Conservation (phyloP, 768 basidiomycete species). For the Royoungia palumana region DNA sequence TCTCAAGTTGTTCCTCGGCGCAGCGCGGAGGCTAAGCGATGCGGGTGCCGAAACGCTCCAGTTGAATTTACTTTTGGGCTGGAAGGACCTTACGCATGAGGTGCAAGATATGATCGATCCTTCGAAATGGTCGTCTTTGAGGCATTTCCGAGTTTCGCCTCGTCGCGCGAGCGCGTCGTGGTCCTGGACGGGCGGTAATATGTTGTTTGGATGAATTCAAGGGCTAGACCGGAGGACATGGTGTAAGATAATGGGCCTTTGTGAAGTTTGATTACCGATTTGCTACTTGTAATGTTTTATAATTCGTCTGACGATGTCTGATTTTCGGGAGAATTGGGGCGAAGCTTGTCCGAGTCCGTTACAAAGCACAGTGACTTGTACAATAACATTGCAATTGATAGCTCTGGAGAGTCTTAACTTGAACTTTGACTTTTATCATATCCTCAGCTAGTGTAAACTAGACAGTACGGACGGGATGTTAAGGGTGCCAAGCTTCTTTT, state of each 20-base stretch:
- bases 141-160: slow-evolving; percentile 13
- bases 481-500: no score
- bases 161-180: slow-evolving; percentile 8
- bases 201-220: slow-evolving; percentile 4
- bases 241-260: not conserved
- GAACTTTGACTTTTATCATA: no score
- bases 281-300: not conserved
- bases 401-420: no score
- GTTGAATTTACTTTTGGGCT: slow-evolving; percentile 16
- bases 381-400: no score
- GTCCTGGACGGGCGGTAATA: slow-evolving; percentile 13
- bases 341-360: no score
- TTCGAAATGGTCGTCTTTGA: slow-evolving; percentile 16
- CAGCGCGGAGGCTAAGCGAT: slow-evolving; percentile 13
- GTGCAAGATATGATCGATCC: slow-evolving; percentile 21
- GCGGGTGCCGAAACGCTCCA: slow-evolving; percentile 13
- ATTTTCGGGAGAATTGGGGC: no score
- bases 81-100: slow-evolving; percentile 14
- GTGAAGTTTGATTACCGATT: not conserved
- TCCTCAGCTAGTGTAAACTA: no score
- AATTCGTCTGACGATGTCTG: not conserved
- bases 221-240: not conserved
- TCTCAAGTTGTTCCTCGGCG: slow-evolving; percentile 15
- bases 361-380: no score
- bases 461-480: no score